phyloP scores from a whole-genome alignment of 805 yeast genomes.

The Kluyveromyces lactis region DNA sequence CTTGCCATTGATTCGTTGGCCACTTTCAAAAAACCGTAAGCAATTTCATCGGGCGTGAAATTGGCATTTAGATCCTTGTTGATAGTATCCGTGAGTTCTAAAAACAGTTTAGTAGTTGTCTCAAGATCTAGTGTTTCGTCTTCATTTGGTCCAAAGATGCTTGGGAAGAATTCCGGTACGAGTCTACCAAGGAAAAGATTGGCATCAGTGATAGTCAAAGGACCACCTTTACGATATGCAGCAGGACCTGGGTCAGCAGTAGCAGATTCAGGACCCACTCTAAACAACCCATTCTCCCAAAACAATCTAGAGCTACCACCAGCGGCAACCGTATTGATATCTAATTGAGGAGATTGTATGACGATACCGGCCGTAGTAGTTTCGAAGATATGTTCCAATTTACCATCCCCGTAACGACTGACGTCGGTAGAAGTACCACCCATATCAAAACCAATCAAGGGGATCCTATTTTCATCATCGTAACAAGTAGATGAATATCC shows the following conservation, averaged over 20 bases:
- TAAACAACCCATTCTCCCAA: conserved; percentile 65
- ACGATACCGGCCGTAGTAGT: conserved; percentile 78
- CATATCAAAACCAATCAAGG: conserved; percentile 80
- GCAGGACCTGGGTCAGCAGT: conserved; percentile 88
- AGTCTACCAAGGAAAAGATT: conserved; percentile 65
- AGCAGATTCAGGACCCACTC: conserved; percentile 83
- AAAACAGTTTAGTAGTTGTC: conserved; percentile 42
- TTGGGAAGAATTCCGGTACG: conserved; percentile 67
- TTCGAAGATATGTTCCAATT: conserved; percentile 71
- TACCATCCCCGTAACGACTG: conserved; percentile 60
- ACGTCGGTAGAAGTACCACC: conserved; percentile 91
- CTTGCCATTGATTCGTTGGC: conserved; percentile 90
- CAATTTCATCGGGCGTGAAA: conserved; percentile 59
- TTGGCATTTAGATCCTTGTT: conserved; percentile 35
- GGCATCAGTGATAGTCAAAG: conserved; percentile 80
- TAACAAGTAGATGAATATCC: conserved; percentile 84
- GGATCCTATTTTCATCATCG: conserved; percentile 42
- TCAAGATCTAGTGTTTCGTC: conserved; percentile 58
- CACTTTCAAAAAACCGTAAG: conserved; percentile 71
- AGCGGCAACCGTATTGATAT: conserved; percentile 76
- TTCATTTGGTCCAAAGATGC: conserved; percentile 76
- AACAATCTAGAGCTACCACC: conserved; percentile 70
- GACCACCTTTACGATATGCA: conserved; percentile 78
- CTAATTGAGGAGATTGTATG: conserved; percentile 77
- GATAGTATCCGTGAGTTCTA: conserved; percentile 45